Conservation (phyloP, 495 filamentous ascomycete genomes). For the Hypoxylon intermedium region DNA sequence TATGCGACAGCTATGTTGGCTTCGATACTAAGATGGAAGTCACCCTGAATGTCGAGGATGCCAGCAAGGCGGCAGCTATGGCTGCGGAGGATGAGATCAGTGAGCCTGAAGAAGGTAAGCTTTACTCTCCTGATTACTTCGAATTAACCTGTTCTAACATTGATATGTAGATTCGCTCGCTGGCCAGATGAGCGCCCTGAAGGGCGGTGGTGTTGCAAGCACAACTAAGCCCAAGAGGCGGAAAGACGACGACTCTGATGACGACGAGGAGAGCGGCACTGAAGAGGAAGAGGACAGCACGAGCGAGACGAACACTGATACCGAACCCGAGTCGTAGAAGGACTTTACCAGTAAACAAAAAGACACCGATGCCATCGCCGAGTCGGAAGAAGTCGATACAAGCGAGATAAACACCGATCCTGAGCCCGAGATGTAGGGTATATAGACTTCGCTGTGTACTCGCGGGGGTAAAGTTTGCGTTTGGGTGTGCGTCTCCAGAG, state of each 20-base stretch:
- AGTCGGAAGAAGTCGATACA: slow-evolving; percentile 69
- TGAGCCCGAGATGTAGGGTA: slow-evolving; percentile 64
- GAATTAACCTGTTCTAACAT: slow-evolving; percentile 41
- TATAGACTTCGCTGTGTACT: not conserved
- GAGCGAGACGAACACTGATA: slow-evolving; percentile 82
- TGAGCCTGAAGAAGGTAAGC: slow-evolving; percentile 94
- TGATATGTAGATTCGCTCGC: slow-evolving; percentile 78
- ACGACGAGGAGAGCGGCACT: slow-evolving; percentile 85
- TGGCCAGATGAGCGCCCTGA: slow-evolving; percentile 91
- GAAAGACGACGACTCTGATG: slow-evolving; percentile 62
- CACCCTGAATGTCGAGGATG: slow-evolving; percentile 86
- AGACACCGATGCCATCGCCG: not conserved
- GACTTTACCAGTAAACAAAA: not conserved
- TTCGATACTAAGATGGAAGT: slow-evolving; percentile 90
- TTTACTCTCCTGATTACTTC: slow-evolving; percentile 5
- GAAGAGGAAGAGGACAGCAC: slow-evolving; percentile 81
- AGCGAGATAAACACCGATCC: slow-evolving; percentile 84
- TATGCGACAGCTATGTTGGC: slow-evolving; percentile 93
- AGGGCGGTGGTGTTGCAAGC: slow-evolving; percentile 64
- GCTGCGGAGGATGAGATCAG: slow-evolving; percentile 91
- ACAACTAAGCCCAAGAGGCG: slow-evolving; percentile 61
- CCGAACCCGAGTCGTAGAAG: slow-evolving; percentile 64
- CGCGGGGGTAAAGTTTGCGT: too few relatives aligned
- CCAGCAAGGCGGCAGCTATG: slow-evolving; percentile 79
- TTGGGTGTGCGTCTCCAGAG: too few relatives aligned